Evolutionary conservation across 1,139 yeast genomes (phyloP), one percentile per base, ranked within the genome.

Genomic region (Diutina sp.): DNA sequence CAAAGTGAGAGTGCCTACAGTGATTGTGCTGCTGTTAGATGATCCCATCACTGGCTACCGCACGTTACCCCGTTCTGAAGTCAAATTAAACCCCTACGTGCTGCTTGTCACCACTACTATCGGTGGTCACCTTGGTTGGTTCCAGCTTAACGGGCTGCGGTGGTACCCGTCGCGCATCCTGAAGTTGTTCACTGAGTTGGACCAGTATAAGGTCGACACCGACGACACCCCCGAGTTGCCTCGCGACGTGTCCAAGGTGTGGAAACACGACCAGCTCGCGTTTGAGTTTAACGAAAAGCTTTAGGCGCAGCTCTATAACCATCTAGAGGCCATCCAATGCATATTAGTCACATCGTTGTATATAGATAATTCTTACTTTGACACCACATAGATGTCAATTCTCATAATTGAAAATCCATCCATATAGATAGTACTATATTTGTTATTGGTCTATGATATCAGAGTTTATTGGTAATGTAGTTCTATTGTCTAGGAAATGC

Each of bases 91-190:
- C 64, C 96, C 97, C 9, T 87, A 81, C 66, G 71, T 86, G 38
- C 71, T 83, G 44, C 68, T 88, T 63, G 72, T 86, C 18, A 80
- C 84, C 55, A 88, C 97, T 0, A 78, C 84, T 44, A 70, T 83
- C 38, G 99, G 99, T 58, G 99, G 98, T 9, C 99, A 93, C 70
- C 72, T 82, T 58, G 85, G 83, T 1, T 82, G 85, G 85, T 80
- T 79, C 60, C 73, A 73, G 55, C 70, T 69, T 60, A 68, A 70
- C 55, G 79, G 82, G 44, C 68, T 67, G 14, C 72, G 89, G 60
- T 85, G 90, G 90, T 74, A 76, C 60, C 66, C 77, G 1, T 63
- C 63, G 12, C 79, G 79, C 0, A 58, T 76, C 30, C 67, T 77
- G 14, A 63, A 65, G 55, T 63, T 74, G 25, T 73, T 76, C 58